A percentile compares a stretch with the other conserved stretches of the same genome.
Conservation (phyloP, 495 filamentous ascomycete species). For the Penicillium odoratum region DNA sequence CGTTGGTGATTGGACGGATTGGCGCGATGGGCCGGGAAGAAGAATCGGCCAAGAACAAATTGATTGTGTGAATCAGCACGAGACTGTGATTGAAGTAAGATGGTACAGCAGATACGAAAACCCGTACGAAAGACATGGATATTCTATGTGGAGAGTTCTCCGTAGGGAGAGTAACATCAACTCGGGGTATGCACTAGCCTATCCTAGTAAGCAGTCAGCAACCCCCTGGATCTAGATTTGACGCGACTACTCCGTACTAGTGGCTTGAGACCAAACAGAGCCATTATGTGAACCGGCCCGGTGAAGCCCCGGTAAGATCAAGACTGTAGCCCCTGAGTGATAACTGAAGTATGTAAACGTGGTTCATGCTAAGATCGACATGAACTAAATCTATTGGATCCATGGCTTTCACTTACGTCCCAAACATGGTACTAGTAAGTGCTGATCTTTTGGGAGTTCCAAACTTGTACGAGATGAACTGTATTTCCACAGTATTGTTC, state of each 20-base stretch:
- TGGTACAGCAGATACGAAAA: no score
- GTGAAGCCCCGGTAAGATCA: no score
- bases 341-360: background rate
- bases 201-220: background rate
- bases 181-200: background rate
- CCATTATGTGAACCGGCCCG: background rate
- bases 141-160: no score
- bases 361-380: background rate
- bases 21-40: conserved; percentile 15
- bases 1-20: conserved; percentile 24
- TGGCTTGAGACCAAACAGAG: background rate
- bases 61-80: background rate
- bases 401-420: background rate
- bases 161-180: no score
- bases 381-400: background rate
- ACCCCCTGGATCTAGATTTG: conserved; percentile 1
- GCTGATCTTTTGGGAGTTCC: no score
- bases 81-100: no score
- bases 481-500: no score
- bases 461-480: no score
- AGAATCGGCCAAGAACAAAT: background rate
- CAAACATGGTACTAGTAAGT: no score
- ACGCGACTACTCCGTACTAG: background rate
- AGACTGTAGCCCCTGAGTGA: no score
- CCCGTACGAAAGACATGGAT: no score